These are phyloP conservation scores for Starmerella scarabaei DNA, from an alignment of 805 yeast genomes.

Conservation along the genomic window DNA sequence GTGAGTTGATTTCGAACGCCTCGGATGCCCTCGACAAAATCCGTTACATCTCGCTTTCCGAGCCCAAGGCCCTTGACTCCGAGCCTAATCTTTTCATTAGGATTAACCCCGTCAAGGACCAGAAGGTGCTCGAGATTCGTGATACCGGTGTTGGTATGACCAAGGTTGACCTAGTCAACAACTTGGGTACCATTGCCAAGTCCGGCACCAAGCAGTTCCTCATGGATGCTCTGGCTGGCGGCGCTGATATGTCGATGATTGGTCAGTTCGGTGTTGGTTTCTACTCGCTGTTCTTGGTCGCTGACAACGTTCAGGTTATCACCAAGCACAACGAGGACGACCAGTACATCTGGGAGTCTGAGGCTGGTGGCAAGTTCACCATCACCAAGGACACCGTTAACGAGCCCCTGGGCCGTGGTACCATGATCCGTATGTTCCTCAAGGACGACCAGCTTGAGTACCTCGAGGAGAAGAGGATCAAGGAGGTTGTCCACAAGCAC, in stretches of 20 bases:
- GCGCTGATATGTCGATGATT: constrained; percentile 99
- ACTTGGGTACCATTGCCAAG: constrained; percentile 99
- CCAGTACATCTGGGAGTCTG: constrained; percentile 99
- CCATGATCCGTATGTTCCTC: constrained; percentile 85
- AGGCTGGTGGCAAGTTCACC: constrained; percentile 99
- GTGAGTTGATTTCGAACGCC: constrained; percentile 97
- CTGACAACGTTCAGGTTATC: constrained; percentile 96
- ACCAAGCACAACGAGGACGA: constrained; percentile 98
- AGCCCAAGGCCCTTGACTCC: constrained; percentile 79
- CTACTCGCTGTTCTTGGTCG: constrained; percentile 98
- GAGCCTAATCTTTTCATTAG: constrained; percentile 96
- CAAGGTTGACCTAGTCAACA: constrained; percentile 96
- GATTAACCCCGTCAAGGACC: constrained; percentile 92
- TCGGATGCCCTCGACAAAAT: constrained; percentile 98
- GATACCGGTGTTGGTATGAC: constrained; percentile 99
- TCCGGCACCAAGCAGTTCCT: constrained; percentile 96
- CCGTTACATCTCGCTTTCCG: constrained; percentile 90
- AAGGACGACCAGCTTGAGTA: constrained; percentile 98
- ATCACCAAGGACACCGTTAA: constrained; percentile 78
- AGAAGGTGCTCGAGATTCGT: constrained; percentile 88
- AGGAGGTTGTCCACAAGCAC: constrained; percentile 98
- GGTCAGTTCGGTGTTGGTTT: constrained; percentile 99
- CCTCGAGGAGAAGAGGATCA: constrained; percentile 98
- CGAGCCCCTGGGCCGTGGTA: constrained; percentile 88
- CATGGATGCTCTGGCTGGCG: constrained; percentile 98